Percentiles rank a stretch among this genome's conserved stretches.
Conservation (phyloP, 805 yeast genomes). For the Cyberlindnera bimundalis region DNA sequence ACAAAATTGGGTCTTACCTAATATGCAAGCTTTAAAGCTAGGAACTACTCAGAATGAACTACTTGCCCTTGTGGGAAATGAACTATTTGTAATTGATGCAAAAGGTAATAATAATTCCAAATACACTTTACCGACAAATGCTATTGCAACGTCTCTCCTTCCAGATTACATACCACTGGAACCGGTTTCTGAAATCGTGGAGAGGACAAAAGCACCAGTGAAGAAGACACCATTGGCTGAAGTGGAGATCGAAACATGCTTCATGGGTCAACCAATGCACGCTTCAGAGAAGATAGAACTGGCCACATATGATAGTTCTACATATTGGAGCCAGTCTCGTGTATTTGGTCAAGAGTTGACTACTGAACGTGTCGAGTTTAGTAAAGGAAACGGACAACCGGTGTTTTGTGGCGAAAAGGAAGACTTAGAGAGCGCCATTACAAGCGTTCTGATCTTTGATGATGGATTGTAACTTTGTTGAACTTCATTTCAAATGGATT, state of each 20-base stretch:
- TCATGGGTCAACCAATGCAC: conserved; percentile 18
- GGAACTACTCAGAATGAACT: conserved; percentile 10
- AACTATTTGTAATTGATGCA: conserved; percentile 24
- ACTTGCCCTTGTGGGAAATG: conserved; percentile 12
- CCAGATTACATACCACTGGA: conserved; percentile 25
- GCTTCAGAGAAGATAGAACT: conserved; percentile 17
- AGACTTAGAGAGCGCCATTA: conserved; percentile 21
- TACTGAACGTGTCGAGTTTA: conserved; percentile 11
- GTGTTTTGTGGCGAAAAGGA: conserved; percentile 19
- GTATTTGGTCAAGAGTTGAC: conserved; percentile 12
- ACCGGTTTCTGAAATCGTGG: conserved; percentile 20
- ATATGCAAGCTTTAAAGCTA: conserved; percentile 11
- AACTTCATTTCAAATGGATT: no score
- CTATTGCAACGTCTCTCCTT: conserved; percentile 26
- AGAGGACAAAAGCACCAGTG: conserved; percentile 20
- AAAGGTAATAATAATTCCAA: conserved; percentile 30
- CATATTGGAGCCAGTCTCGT: not conserved
- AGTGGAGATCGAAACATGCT: conserved; percentile 55
- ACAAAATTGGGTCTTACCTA: conserved; percentile 26
- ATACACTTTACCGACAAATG: conserved; percentile 38
- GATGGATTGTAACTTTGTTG: conserved; percentile 7
- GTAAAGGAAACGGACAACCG: conserved; percentile 19
- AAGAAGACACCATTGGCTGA: conserved; percentile 38
- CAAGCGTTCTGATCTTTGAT: conserved; percentile 16
- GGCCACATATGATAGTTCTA: conserved; percentile 10